Evolutionary conservation across 2,329 filamentous ascomycete genomes (phyloP).

Genomic region (Nothomitra cinnamomea): DNA sequence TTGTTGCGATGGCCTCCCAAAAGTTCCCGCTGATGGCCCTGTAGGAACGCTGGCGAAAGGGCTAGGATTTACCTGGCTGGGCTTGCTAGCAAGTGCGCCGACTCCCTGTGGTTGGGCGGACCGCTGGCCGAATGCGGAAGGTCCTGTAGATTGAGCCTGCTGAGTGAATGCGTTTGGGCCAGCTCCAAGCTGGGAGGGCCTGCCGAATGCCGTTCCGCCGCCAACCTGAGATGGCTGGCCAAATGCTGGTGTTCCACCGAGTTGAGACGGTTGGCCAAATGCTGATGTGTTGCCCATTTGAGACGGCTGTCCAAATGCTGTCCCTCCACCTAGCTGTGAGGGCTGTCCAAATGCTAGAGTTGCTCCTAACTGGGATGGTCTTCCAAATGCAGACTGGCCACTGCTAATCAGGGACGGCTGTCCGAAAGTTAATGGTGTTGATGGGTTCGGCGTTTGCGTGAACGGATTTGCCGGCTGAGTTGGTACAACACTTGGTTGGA

Average conservation of each 20-base stretch:
- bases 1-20: constrained; percentile 9
- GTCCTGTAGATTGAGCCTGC: constrained; percentile 21
- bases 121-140: constrained; percentile 14
- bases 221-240: constrained; percentile 26
- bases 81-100: not conserved
- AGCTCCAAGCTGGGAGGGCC: constrained; percentile 15
- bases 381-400: constrained; percentile 11
- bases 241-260: constrained; percentile 17
- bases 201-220: constrained; percentile 19
- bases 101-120: not conserved
- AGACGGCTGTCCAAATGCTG: constrained; percentile 14
- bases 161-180: constrained; percentile 25
- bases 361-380: constrained; percentile 8
- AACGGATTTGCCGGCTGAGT: constrained; percentile 16
- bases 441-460: no score
- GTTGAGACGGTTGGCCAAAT: constrained; percentile 24
- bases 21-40: constrained; percentile 16
- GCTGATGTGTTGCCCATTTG: constrained; percentile 11
- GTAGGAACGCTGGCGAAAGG: constrained; percentile 16
- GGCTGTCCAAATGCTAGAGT: no score
- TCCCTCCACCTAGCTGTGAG: constrained; percentile 3
- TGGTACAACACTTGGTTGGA: constrained; percentile 11
- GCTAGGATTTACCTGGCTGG: constrained; percentile 11
- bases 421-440: no score
- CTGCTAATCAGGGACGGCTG: no score